These are phyloP conservation scores for Oidiodendron maius DNA, from an alignment of 495 filamentous ascomycete genomes.

Conservation along the genomic window DNA sequence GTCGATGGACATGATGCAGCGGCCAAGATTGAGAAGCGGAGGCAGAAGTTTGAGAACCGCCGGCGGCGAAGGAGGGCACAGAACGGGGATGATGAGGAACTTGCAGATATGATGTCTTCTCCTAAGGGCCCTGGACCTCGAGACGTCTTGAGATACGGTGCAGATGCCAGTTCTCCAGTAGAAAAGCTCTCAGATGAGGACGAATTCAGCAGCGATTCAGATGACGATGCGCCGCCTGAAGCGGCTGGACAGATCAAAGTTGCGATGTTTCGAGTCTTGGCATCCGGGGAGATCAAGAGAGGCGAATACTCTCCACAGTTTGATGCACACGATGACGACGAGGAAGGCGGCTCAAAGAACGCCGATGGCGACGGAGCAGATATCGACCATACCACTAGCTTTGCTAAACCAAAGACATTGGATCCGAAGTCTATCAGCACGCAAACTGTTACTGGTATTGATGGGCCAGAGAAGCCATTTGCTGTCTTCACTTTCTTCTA, in stretches of 20 bases:
- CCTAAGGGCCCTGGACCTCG: slow-evolving; percentile 25
- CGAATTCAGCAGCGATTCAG: slow-evolving; percentile 63
- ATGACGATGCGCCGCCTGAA: slow-evolving; percentile 87
- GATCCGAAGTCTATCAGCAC: slow-evolving; percentile 97
- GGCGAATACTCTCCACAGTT: slow-evolving; percentile 98
- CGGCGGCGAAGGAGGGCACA: slow-evolving; percentile 58
- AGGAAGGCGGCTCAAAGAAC: slow-evolving; percentile 40
- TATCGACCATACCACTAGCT: slow-evolving; percentile 96
- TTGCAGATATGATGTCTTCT: slow-evolving; percentile 31
- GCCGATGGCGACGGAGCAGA: slow-evolving; percentile 45
- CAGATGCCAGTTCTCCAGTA: slow-evolving; percentile 64
- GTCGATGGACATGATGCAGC: slow-evolving; percentile 79
- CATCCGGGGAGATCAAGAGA: slow-evolving; percentile 93
- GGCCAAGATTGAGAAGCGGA: slow-evolving; percentile 80
- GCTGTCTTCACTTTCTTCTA: slow-evolving; percentile 98
- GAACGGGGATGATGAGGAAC: slow-evolving; percentile 43
- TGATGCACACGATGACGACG: slow-evolving; percentile 91
- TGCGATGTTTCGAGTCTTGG: slow-evolving; percentile 89
- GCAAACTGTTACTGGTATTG: slow-evolving; percentile 97
- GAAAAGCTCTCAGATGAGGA: slow-evolving; percentile 70
- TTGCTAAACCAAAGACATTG: slow-evolving; percentile 93
- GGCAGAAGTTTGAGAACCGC: slow-evolving; percentile 84
- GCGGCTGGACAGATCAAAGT: slow-evolving; percentile 98
- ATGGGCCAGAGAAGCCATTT: slow-evolving; percentile 90
- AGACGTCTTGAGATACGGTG: slow-evolving; percentile 69